Evolutionary conservation across 495 filamentous ascomycete species (phyloP).

Genomic region (Penicillium lividum): DNA sequence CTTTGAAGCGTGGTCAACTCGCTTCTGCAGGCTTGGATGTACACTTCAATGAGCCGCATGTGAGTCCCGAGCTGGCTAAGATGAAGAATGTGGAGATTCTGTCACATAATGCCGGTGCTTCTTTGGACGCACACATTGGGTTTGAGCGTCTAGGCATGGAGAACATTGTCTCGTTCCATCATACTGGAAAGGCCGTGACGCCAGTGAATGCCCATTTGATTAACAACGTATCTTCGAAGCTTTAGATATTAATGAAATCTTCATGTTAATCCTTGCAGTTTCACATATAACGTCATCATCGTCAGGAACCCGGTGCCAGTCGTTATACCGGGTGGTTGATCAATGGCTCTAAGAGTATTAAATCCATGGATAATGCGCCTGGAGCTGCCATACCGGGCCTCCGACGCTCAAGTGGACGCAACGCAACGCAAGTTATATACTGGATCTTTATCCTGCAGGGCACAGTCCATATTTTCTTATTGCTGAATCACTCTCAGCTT

Average conservation of each 20-base stretch:
- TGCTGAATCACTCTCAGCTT: no score
- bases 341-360: no score
- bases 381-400: no score
- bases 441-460: no score
- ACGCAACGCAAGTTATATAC: no score
- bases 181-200: constrained; percentile 56
- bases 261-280: no score
- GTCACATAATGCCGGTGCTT: constrained; percentile 71
- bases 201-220: constrained; percentile 64
- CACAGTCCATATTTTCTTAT: no score
- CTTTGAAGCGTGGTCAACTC: constrained; percentile 56
- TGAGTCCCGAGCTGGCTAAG: constrained; percentile 48
- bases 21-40: constrained; percentile 67
- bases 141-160: constrained; percentile 75
- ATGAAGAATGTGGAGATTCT: constrained; percentile 62
- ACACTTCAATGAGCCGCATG: constrained; percentile 55
- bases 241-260: neutral
- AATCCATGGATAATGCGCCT: no score
- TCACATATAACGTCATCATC: no score
- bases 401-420: no score
- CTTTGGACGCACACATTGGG: constrained; percentile 67
- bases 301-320: no score
- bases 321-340: no score
- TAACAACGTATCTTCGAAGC: constrained; percentile 11
- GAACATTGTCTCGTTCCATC: constrained; percentile 64